Evolutionary conservation across 139 green algal genomes (phyloP), one percentile per base, ranked within the genome.

Genomic region (Edaphochlamys debaryana): DNA sequence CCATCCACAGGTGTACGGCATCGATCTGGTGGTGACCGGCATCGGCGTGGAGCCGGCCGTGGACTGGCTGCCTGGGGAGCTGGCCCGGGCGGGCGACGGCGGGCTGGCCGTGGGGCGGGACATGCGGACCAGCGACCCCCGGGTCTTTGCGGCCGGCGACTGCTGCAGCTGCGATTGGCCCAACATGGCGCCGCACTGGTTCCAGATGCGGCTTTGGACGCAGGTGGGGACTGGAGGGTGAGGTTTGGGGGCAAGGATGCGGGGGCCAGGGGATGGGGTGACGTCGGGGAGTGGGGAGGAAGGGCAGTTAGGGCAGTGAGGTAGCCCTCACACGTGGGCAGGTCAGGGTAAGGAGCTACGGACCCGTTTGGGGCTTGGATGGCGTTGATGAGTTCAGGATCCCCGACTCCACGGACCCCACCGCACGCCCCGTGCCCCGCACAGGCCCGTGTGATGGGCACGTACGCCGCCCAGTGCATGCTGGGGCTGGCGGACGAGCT

Each of bases 91-190:
- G 4, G 3, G 37, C 11, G 95, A 98, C 79, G 93, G 92, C n/a
- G 94, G 92, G 36, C 79, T 98, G 32, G 5, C 85, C 3, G 92
- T 98, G 84, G 42, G 45, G 45, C 41, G 83, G 90, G 48, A 94
- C 87, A 38, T 90, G 77, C 58, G 86, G 81, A 60, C 62, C 79
- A 19, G 78, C 50, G 23, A 82, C 60, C 75, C 75, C 25, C 15
- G 30, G 20, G 75, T 98, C 0, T 98, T 80, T 58, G 95, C 95
- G 15, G 95, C 94, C 8, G 95, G 95, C 9, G 95, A 98, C 90
- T 87, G 83, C 64, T 95, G 92, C 86, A 92, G 79, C 19, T 38
- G 62, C 29, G 3, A 52, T 29, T 71, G 74, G 74, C 13, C 27
- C 17, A 60, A 69, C 19, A 25, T 25, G 56, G 56, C 25, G 20